A percentile compares a stretch with the other conserved stretches of the same genome.
These are phyloP conservation scores for Leishmania braziliensis DNA, from an alignment of 208 protist species.

Conservation along the genomic window DNA sequence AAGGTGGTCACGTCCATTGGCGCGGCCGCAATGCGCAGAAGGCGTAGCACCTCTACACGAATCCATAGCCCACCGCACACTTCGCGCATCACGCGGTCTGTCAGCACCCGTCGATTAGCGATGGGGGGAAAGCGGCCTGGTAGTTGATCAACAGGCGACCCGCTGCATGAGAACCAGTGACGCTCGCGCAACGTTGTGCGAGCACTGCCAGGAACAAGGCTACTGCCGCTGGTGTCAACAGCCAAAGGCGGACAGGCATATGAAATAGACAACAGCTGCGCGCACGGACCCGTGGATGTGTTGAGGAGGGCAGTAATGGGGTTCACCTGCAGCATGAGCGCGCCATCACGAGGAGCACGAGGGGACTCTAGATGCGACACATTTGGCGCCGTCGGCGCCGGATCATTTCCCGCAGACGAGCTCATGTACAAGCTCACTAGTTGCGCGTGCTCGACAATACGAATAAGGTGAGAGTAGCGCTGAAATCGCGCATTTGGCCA, in stretches of 20 bases:
- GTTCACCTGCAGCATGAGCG: slow-evolving; percentile 31
- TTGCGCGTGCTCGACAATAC: slow-evolving; percentile 52
- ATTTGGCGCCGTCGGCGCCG: not conserved
- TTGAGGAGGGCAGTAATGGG: slow-evolving; percentile 45
- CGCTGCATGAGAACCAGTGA: not conserved
- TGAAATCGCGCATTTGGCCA: slow-evolving; percentile 51
- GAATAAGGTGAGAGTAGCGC: slow-evolving; percentile 31
- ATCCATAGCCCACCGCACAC: slow-evolving; percentile 51
- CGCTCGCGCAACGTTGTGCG: slow-evolving; percentile 14
- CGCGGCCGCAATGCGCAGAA: slow-evolving; percentile 32
- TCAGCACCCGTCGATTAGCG: slow-evolving; percentile 10
- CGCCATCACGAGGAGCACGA: slow-evolving; percentile 5
- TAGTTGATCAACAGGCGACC: slow-evolving; percentile 14
- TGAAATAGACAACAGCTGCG: slow-evolving; percentile 49
- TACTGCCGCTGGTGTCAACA: slow-evolving; percentile 9
- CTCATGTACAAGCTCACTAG: slow-evolving; percentile 31
- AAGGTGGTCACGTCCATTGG: slow-evolving; percentile 36
- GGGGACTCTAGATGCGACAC: slow-evolving; percentile 9
- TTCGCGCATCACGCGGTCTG: slow-evolving; percentile 28
- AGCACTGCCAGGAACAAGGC: slow-evolving; percentile 6
- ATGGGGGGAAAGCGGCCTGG: slow-evolving; percentile 13
- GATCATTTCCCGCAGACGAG: not conserved
- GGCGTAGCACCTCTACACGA: slow-evolving; percentile 42
- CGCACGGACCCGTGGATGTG: slow-evolving; percentile 40
- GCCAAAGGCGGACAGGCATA: slow-evolving; percentile 29